These are phyloP conservation scores for Cordyceps tenuipes DNA, from an alignment of 2,329 filamentous ascomycete species.

Conservation along the genomic window DNA sequence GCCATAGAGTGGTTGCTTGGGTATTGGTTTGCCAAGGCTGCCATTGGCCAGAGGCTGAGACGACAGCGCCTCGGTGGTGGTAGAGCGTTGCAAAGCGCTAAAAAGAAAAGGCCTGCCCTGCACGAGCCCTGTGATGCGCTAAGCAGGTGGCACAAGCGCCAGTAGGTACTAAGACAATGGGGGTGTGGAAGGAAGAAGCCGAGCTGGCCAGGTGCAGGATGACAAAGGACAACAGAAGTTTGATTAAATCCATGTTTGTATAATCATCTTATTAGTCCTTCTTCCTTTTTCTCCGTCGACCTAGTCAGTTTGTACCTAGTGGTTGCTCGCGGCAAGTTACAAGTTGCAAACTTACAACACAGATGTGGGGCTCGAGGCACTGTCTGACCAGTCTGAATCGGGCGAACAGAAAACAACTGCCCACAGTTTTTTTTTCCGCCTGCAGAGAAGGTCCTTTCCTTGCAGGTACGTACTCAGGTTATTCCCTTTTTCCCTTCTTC, in stretches of 20 bases:
- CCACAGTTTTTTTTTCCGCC: slow-evolving; percentile 16
- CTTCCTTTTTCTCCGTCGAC: not conserved
- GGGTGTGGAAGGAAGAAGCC: not conserved
- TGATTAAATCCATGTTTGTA: too few relatives aligned
- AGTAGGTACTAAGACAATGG: too few relatives aligned
- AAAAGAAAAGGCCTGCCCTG: too few relatives aligned
- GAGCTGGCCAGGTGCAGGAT: not conserved
- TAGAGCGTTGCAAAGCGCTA: not conserved
- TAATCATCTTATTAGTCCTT: too few relatives aligned
- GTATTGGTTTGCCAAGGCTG: not conserved
- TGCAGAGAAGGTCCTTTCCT: not conserved
- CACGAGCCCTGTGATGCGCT: not conserved
- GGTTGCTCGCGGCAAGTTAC: too few relatives aligned
- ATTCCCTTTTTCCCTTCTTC: slow-evolving; percentile 19
- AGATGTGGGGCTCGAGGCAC: slow-evolving; percentile 3
- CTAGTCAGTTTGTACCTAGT: too few relatives aligned
- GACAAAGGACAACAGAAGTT: too few relatives aligned
- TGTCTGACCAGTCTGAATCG: slow-evolving; percentile 15
- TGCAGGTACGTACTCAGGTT: not conserved
- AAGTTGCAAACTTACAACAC: not conserved
- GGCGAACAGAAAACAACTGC: slow-evolving; percentile 18
- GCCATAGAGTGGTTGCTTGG: not conserved
- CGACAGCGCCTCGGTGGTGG: not conserved
- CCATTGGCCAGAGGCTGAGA: not conserved
- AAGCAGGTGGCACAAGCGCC: not conserved